Base-by-base conservation (phyloP, 2,329 filamentous ascomycete genomes). In the Stagonosporopsis rhizophila region DNA sequence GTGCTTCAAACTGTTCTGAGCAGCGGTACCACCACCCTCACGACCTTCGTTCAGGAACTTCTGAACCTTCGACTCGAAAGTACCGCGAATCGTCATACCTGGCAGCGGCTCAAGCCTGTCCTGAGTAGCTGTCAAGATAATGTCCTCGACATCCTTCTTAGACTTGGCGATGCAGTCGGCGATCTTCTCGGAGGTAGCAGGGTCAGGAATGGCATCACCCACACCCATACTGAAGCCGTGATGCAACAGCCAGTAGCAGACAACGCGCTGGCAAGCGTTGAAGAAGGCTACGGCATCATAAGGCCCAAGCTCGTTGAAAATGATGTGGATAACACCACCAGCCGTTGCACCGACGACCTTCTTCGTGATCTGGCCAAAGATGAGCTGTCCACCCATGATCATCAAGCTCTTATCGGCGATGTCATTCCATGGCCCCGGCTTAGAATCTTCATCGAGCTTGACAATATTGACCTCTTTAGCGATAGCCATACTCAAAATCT, bases 201-300 rank as follows among this genome's bases (percentile, higher is more conserved):
- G 87, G 74, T 98, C 93, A 5, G 95, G 96, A 70, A 99, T 94
- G 1, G 95, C 98, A 75, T 99, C 95, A 80, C 95, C 96, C 68
- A 99, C 96, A 79, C 95, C 95, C 64, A 99, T 97, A 78, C 92
- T 97, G 83, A 96, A 95, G 46, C 95, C 95, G 68, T 96, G 90
- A 77, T 99, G 94, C 35, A 98, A 81, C 38, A 99, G 86, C 95
- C 95, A 99, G 79, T 98, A 96, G 73, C 94, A 96, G 67, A 98
- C 90, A 52, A 98, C 92, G 49, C 92, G 89, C 78, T 99, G 96
- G 53, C 91, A 89, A 64, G 93, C 93, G 73, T 97, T 97, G 80
- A 99, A 91, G 82, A 99, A 99, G 60, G 87, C 88, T 81, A 99
- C 94, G 19, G 95, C 91, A 44, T 89, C 89, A 23, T 90, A 87